Conservation (phyloP, 768 basidiomycete genomes). For the Rossbeevera mucosa region DNA sequence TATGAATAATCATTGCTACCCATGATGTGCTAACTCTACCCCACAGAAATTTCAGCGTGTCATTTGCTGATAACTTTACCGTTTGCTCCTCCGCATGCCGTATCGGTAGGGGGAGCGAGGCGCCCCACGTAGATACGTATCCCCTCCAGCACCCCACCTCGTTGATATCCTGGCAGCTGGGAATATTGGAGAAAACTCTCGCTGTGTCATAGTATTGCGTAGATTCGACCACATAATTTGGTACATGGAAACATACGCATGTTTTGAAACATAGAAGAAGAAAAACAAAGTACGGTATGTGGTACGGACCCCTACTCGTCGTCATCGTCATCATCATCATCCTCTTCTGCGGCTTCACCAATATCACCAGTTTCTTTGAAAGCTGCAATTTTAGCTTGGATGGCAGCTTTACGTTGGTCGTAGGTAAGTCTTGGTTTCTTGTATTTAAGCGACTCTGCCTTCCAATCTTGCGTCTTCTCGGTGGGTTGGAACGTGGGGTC, state of each 20-base stretch:
- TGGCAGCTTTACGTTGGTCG: constrained; percentile 72
- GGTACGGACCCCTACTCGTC: constrained; percentile 48
- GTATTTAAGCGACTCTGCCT: constrained; percentile 74
- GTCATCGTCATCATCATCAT: constrained; percentile 34
- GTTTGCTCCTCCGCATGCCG: constrained; percentile 59
- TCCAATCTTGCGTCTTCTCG: constrained; percentile 91
- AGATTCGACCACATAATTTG: constrained; percentile 8
- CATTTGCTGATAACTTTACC: constrained; percentile 44
- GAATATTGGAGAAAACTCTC: constrained; percentile 42
- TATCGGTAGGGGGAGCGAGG: constrained; percentile 42
- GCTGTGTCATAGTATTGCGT: constrained; percentile 14
- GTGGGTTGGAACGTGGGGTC: constrained; percentile 87
- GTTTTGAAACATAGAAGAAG: constrained; percentile 9
- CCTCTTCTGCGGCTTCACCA: constrained; percentile 39
- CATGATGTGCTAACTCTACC: constrained; percentile 4
- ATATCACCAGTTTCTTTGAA: constrained; percentile 68
- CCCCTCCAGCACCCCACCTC: constrained; percentile 29
- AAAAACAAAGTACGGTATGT: neutral
- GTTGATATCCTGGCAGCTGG: constrained; percentile 53
- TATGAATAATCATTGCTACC: neutral
- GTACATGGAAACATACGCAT: constrained; percentile 21
- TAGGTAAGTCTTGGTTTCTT: constrained; percentile 62
- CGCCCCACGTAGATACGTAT: constrained; percentile 40
- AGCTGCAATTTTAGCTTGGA: constrained; percentile 85
- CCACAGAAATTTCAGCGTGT: constrained; percentile 61